Evolutionary conservation across 139 green algal genomes (phyloP).

Genomic region (Mychonastes homosphaera): DNA sequence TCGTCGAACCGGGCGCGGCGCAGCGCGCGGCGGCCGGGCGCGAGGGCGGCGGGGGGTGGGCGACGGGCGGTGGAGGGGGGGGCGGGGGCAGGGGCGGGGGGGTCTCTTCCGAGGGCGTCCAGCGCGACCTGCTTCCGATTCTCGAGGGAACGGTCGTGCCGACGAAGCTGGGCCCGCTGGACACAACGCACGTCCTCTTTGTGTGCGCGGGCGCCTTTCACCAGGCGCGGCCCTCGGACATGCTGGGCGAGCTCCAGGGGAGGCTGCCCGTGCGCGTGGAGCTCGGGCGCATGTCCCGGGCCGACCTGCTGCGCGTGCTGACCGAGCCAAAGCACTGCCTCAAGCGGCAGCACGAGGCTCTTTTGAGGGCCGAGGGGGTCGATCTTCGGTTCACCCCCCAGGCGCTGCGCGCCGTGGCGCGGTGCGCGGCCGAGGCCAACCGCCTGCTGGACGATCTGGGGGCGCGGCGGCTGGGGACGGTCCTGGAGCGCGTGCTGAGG

Average conservation of each 20-base stretch:
- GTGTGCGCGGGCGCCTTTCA: conserved; percentile 91
- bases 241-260: conserved; percentile 58
- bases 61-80: too few species aligned
- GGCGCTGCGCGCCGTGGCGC: conserved; percentile 53
- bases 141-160: conserved; percentile 71
- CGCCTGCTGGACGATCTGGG: conserved; percentile 85
- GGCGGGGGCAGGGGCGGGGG: too few species aligned
- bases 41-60: background rate
- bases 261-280: conserved; percentile 92
- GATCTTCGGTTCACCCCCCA: conserved; percentile 73
- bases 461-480: conserved; percentile 80
- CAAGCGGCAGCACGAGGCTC: too few species aligned
- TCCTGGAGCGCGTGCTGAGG: conserved; percentile 77
- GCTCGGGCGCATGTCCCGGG: conserved; percentile 59
- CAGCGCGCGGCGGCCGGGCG: conserved; percentile 43
- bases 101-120: conserved; percentile 78
- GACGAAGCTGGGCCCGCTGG: conserved; percentile 89
- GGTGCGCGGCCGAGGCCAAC: conserved; percentile 60
- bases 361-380: conserved; percentile 84
- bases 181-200: conserved; percentile 96
- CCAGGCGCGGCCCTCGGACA: conserved; percentile 65
- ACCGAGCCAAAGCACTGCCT: conserved; percentile 71
- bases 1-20: conserved; percentile 56
- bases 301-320: conserved; percentile 70
- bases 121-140: conserved; percentile 95